A percentile compares a stretch with the other conserved stretches of the same genome.
phyloP scores from a whole-genome alignment of 2,329 filamentous ascomycete genomes.

The Aspergillus carbonarius region DNA sequence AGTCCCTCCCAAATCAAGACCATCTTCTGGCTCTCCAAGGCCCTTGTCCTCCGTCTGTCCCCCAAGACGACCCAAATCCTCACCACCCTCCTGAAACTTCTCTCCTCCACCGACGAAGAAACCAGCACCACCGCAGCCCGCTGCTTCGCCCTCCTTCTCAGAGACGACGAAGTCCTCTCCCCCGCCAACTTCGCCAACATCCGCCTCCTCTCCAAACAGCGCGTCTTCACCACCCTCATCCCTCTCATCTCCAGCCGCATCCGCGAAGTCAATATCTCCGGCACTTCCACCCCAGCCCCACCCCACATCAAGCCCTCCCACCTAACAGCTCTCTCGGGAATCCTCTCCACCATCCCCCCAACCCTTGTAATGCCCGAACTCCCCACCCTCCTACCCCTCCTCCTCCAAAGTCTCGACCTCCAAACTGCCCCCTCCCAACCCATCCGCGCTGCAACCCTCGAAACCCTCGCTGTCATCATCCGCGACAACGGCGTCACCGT shows the following conservation, averaged over 20 bases:
- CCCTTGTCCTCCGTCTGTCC: slow-evolving; percentile 56
- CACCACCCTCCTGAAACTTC: slow-evolving; percentile 47
- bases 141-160: slow-evolving; percentile 59
- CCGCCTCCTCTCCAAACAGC: slow-evolving; percentile 63
- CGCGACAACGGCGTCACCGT: slow-evolving; percentile 55
- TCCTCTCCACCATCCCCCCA: slow-evolving; percentile 60
- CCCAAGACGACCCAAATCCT: slow-evolving; percentile 53
- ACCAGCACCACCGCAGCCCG: slow-evolving; percentile 55
- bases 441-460: slow-evolving; percentile 61
- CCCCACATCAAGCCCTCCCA: slow-evolving; percentile 57
- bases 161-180: slow-evolving; percentile 61
- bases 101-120: slow-evolving; percentile 44
- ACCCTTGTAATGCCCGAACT: slow-evolving; percentile 61
- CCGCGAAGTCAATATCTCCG: slow-evolving; percentile 39
- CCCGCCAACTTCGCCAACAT: slow-evolving; percentile 62
- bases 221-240: slow-evolving; percentile 59
- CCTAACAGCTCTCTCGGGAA: slow-evolving; percentile 62
- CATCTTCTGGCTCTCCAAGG: slow-evolving; percentile 62
- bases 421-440: slow-evolving; percentile 45
- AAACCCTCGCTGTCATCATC: slow-evolving; percentile 59
- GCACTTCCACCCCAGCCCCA: slow-evolving; percentile 32
- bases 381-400: slow-evolving; percentile 56
- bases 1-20: slow-evolving; percentile 50
- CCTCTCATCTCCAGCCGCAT: slow-evolving; percentile 57
- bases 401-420: slow-evolving; percentile 64